Evolutionary conservation across 164 flowering plant species (phyloP), one percentile per base, ranked within the genome.

Genomic region (Dillenia suffruticosa): DNA sequence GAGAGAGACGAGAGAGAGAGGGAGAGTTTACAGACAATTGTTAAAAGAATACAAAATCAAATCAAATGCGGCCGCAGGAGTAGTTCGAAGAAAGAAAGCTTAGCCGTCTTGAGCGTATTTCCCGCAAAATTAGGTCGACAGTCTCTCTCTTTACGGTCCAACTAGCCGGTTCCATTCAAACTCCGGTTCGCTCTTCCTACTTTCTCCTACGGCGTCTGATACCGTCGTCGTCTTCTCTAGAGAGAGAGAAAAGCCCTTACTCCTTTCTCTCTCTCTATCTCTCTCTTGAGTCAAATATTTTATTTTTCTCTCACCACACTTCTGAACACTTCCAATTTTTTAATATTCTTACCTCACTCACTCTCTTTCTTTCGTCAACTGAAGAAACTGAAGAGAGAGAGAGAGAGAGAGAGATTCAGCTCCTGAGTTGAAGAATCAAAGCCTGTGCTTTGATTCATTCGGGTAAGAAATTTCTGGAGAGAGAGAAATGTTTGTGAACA

Each of bases 341-440:
- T 43, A 17, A 51, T 51, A 32, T 15, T 55, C n/a, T 44, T 7
- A 51, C 2, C 15, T 24, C 46, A 57, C 26, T n/a, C 22, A 46
- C 51, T 62, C 71, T 67, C 67, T 65, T 53, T 62, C 63, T 47
- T 16, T 46, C n/a, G 52, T 52, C 60, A 56, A 65, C 58, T 13
- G 51, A 56, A 61, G 51, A 70, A 65, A 60, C 47, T 54, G 58
- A 19, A 54, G 13, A 51, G 19, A 54, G 13, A 51, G 66, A 57
- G 57, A 50, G 67, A 57, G 70, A 58, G 52, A 67, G 13, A 50
- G 55, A n/a, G 59, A 26, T 44, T 10, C 3, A 56, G 61, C 40
- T 8, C 10, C 40, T 32, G 6, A 32, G 40, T 32, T 32, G 40
- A 32, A 32, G 40, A 32, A 32, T 5, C 40, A 59, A 46, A 56